These are phyloP conservation scores for Penicillium paneum DNA, from an alignment of 2,329 filamentous ascomycete genomes.

Conservation along the genomic window DNA sequence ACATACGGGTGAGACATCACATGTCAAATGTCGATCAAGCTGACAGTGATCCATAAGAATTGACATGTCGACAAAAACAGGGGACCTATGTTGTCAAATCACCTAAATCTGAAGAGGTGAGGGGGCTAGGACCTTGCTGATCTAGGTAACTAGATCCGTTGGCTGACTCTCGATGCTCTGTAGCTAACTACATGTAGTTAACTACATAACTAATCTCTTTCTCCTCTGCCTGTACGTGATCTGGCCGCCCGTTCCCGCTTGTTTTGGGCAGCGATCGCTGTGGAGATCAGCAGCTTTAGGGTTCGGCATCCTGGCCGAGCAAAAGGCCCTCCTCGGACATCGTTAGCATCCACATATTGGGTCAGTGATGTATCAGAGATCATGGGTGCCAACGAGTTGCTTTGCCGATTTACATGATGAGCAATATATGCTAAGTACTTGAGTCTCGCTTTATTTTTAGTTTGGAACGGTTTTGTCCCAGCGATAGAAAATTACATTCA, in stretches of 20 bases:
- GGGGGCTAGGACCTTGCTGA: background rate
- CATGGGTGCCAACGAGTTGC: background rate
- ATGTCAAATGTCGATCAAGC: background rate
- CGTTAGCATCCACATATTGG: background rate
- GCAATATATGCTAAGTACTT: background rate
- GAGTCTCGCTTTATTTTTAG: background rate
- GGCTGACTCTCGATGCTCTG: background rate
- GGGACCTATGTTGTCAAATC: too few species aligned
- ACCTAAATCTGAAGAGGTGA: background rate
- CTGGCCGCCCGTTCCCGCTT: background rate
- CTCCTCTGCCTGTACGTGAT: background rate
- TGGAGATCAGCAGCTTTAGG: background rate
- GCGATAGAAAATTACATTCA: background rate
- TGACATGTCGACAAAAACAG: background rate
- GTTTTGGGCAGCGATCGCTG: background rate
- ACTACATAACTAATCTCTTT: background rate
- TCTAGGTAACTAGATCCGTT: background rate
- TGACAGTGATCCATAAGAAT: background rate
- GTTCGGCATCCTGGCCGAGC: background rate
- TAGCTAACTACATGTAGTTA: too few species aligned
- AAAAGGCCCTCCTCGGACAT: background rate
- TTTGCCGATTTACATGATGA: background rate
- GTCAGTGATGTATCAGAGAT: background rate
- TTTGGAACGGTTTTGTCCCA: background rate
- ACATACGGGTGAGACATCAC: background rate